These are phyloP conservation scores for Agroathelia rolfsii DNA, from an alignment of 1,284 basidiomycete species.

Conservation along the genomic window DNA sequence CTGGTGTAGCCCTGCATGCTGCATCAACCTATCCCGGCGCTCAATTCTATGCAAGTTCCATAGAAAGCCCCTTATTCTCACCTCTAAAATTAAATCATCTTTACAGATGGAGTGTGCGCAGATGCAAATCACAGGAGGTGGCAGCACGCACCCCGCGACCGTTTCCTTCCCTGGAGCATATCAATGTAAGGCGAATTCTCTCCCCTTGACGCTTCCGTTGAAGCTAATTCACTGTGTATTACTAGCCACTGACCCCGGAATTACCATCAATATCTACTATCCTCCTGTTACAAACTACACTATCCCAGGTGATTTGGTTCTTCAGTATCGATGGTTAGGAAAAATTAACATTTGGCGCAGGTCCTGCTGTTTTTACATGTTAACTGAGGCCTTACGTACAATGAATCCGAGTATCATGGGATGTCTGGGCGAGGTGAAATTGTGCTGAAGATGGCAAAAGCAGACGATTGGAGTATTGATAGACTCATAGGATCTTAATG, in stretches of 20 bases:
- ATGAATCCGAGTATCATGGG: no score
- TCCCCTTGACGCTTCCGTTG: background rate
- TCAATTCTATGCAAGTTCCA: conserved; percentile 34
- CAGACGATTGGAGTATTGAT: no score
- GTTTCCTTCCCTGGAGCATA: conserved; percentile 43
- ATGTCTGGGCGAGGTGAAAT: no score
- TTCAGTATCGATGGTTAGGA: background rate
- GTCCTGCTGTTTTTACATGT: background rate
- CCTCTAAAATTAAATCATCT: background rate
- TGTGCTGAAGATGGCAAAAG: no score
- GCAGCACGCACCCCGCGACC: conserved; percentile 32
- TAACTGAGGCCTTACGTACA: conserved; percentile 6
- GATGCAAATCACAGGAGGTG: conserved; percentile 40
- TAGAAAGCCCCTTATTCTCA: conserved; percentile 10
- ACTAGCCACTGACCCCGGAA: conserved; percentile 31
- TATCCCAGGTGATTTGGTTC: conserved; percentile 24
- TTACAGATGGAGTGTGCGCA: conserved; percentile 43
- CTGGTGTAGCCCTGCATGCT: conserved; percentile 24
- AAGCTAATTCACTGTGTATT: background rate
- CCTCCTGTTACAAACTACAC: conserved; percentile 28
- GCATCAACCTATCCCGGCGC: conserved; percentile 39
- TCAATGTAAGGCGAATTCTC: conserved; percentile 16
- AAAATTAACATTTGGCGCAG: no score
- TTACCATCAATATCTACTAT: conserved; percentile 36
- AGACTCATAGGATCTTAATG: no score